Evolutionary conservation across 192 early-diverging fungal genomes (phyloP), one percentile per base, ranked within the genome.

Genomic region (Lunasporangiospora selenospora): DNA sequence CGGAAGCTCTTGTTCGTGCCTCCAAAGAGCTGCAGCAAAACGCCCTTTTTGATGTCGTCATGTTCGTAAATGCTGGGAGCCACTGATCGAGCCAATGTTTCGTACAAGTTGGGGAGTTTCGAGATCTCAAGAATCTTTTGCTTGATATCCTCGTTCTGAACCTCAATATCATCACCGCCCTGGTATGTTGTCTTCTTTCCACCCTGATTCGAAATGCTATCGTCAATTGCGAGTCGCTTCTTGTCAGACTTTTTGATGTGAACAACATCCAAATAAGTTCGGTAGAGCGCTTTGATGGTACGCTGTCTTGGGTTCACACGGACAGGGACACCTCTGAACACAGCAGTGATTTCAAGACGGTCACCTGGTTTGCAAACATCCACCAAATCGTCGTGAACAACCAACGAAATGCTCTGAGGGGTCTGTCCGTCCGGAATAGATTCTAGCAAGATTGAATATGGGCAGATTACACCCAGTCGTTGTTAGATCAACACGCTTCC

Each of bases 41-140:
- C 88, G 4, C 95, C 97, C 75, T 96, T 95, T 81, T 99, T 99
- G n/a, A 98, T 94, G 77, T 98, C 95, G 30, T 97, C 93, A 80
- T 97, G 84, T 65, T 94, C 96, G 58, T 85, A 96, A 65, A 99
- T 97, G 53, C 92, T 93, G 37, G 97, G 97, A 3, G 95, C 94
- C 70, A 98, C 77, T 30, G 95, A 97, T 5, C 85, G 81, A 6
- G 96, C 79, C 45, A 98, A 76, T 9, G 85, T 81, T 21, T 95
- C 94, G 65, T 96, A 95, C 33, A 96, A 63, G 59, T 93, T 83
- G 24, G 83, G 81, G 5, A 84, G 63, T 49, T 81, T 64, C 10
- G 92, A 71, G 60, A 95, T 79, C 26, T 78, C 81, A 24, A 67
- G 39, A 39, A 96, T 83, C 42, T 77, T 58, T 42, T 53, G 58